Evolutionary conservation across 140 eudicot species (phyloP).

Genomic region (Bidens hawaiensis): DNA sequence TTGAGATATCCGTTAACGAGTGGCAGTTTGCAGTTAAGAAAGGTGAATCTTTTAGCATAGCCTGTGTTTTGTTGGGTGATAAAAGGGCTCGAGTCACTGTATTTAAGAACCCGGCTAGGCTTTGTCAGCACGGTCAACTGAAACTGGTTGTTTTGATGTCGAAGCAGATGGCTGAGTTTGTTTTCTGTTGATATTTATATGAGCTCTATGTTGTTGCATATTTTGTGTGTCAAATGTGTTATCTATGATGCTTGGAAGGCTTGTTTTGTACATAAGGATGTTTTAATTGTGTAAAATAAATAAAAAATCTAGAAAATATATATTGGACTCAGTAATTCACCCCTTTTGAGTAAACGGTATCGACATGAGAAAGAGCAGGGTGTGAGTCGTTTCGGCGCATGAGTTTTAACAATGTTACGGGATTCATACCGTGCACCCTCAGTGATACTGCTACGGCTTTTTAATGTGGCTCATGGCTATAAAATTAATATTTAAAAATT

Average conservation of each 20-base stretch:
- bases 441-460: no score
- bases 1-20: conserved; percentile 51
- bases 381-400: no score
- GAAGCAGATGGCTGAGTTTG: conserved; percentile 13
- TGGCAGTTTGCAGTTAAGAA: conserved; percentile 76
- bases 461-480: no score
- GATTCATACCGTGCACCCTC: no score
- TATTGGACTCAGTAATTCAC: no score
- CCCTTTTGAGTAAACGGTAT: no score
- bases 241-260: neutral
- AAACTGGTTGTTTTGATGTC: conserved; percentile 53
- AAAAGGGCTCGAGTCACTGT: conserved; percentile 31
- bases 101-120: conserved; percentile 53
- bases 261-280: neutral
- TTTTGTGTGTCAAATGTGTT: conserved; percentile 1
- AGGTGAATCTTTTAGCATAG: conserved; percentile 68
- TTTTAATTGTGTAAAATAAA: no score
- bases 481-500: no score
- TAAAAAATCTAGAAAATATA: no score
- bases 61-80: conserved; percentile 40
- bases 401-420: no score
- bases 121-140: conserved; percentile 58
- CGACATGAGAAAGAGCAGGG: no score
- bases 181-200: neutral
- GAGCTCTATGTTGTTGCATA: neutral